Evolutionary conservation across 306 rosid genomes (phyloP).

Genomic region (Castanospermum australe): DNA sequence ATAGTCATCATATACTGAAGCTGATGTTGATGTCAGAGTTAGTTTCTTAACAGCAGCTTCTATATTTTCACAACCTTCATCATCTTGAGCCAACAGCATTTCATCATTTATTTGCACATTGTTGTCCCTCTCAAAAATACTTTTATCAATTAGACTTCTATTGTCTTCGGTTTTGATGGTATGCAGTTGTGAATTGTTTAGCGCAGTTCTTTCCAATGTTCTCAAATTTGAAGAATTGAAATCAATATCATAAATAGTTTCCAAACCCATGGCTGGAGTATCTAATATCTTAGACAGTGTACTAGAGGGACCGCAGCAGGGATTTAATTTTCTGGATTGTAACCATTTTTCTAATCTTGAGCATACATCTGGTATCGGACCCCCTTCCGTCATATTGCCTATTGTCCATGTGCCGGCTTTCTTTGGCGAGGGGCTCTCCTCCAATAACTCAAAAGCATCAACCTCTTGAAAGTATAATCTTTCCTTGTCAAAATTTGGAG

Average conservation of each 20-base stretch:
- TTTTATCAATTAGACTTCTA: conserved; percentile 8
- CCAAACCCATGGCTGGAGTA: conserved; percentile 44
- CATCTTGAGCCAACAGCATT: conserved; percentile 22
- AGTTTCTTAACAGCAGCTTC: conserved; percentile 67
- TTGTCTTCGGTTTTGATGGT: conserved; percentile 17
- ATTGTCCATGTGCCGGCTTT: conserved; percentile 61
- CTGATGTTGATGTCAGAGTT: conserved; percentile 61
- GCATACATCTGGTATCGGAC: conserved; percentile 55
- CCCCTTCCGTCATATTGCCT: conserved; percentile 39
- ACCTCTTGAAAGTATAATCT: conserved; percentile 76
- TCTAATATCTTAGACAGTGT: conserved; percentile 79
- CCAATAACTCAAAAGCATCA: conserved; percentile 87
- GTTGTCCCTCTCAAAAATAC: conserved; percentile 27
- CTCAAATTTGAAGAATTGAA: conserved; percentile 24
- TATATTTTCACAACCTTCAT: conserved; percentile 43
- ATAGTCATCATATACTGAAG: conserved; percentile 44
- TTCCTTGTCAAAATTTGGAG: conserved; percentile 69
- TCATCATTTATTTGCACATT: conserved; percentile 20
- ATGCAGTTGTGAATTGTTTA: conserved; percentile 29
- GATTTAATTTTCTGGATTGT: conserved; percentile 51
- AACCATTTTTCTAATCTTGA: conserved; percentile 81
- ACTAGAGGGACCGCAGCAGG: conserved; percentile 58
- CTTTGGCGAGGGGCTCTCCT: conserved; percentile 97
- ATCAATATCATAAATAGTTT: conserved; percentile 36
- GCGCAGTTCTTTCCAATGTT: conserved; percentile 35